Percentiles rank a stretch among this genome's conserved stretches.
These are phyloP conservation scores for Tylopilus intermedius DNA, from an alignment of 768 basidiomycete genomes.

Conservation along the genomic window DNA sequence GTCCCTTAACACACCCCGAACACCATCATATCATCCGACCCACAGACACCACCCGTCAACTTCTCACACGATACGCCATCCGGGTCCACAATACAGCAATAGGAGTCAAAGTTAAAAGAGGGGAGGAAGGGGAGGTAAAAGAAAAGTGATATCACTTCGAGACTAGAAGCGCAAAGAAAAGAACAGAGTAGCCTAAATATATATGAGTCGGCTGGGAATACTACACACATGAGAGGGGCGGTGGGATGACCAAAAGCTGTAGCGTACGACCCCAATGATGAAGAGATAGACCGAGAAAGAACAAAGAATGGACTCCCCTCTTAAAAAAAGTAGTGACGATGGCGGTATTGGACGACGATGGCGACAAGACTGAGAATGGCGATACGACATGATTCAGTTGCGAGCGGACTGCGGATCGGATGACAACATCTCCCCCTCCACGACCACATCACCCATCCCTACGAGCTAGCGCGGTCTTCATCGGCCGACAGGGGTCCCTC, in stretches of 20 bases:
- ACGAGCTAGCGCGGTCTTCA: conserved; percentile 12
- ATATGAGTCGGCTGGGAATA: conserved; percentile 25
- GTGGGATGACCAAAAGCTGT: conserved; percentile 11
- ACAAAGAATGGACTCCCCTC: conserved; percentile 11
- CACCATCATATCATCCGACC: conserved; percentile 12
- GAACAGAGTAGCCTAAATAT: conserved; percentile 28
- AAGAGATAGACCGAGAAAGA: conserved; percentile 10
- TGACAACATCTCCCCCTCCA: conserved; percentile 4
- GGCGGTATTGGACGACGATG: conserved; percentile 6
- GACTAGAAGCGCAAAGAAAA: conserved; percentile 15
- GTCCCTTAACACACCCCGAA: conserved; percentile 7
- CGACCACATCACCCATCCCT: neutral
- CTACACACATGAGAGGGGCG: conserved; percentile 15
- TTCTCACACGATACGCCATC: conserved; percentile 11
- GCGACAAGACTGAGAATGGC: conserved; percentile 10
- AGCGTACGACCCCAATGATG: conserved; percentile 11
- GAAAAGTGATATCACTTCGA: conserved; percentile 17
- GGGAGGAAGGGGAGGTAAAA: neutral
- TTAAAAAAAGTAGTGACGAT: conserved; percentile 3
- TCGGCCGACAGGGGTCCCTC: conserved; percentile 27
- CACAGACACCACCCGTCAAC: conserved; percentile 14
- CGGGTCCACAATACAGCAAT: conserved; percentile 17
- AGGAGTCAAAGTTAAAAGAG: neutral
- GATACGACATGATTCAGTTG: conserved; percentile 10
- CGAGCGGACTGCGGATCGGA: conserved; percentile 12